phyloP scores from a whole-genome alignment of 2,329 filamentous ascomycete species.

The Geosmithia morbida region DNA sequence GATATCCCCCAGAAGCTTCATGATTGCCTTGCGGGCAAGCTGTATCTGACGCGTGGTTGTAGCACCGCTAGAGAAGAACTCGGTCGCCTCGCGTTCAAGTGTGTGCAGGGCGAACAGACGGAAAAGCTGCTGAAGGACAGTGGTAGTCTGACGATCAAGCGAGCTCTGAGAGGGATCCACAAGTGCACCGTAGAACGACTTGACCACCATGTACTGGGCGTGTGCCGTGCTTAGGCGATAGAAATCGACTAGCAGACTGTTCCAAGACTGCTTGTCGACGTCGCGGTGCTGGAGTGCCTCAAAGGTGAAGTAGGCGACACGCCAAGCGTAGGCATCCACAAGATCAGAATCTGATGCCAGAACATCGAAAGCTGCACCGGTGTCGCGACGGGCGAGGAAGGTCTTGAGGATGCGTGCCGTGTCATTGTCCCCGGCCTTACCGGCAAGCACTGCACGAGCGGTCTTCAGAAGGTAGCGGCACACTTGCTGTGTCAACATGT shows the following conservation, averaged over 20 bases:
- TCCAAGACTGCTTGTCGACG: conserved; percentile 63
- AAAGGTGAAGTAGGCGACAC: conserved; percentile 59
- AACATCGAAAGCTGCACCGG: conserved; percentile 61
- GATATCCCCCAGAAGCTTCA: conserved; percentile 56
- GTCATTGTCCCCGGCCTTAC: conserved; percentile 45
- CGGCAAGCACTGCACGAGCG: conserved; percentile 53
- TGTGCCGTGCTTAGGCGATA: conserved; percentile 63
- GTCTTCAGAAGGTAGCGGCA: conserved; percentile 61
- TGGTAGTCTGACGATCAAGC: conserved; percentile 41
- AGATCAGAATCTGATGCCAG: conserved; percentile 56
- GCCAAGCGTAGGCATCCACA: conserved; percentile 63
- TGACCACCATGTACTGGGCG: conserved; percentile 64
- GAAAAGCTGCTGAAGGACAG: conserved; percentile 58
- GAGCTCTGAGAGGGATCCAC: conserved; percentile 23
- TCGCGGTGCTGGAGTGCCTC: conserved; percentile 63
- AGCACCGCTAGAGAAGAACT: conserved; percentile 58
- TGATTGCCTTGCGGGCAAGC: conserved; percentile 51
- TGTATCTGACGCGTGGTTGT: conserved; percentile 60
- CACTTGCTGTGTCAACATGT: conserved; percentile 66
- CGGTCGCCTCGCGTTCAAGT: conserved; percentile 51
- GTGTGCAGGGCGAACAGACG: conserved; percentile 59
- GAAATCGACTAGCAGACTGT: conserved; percentile 64
- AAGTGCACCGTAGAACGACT: conserved; percentile 46
- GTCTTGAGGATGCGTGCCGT: conserved; percentile 50
- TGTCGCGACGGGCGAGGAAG: conserved; percentile 51